These are phyloP conservation scores for Tylopilus sp. DNA, from an alignment of 1,284 basidiomycete genomes.

Conservation along the genomic window DNA sequence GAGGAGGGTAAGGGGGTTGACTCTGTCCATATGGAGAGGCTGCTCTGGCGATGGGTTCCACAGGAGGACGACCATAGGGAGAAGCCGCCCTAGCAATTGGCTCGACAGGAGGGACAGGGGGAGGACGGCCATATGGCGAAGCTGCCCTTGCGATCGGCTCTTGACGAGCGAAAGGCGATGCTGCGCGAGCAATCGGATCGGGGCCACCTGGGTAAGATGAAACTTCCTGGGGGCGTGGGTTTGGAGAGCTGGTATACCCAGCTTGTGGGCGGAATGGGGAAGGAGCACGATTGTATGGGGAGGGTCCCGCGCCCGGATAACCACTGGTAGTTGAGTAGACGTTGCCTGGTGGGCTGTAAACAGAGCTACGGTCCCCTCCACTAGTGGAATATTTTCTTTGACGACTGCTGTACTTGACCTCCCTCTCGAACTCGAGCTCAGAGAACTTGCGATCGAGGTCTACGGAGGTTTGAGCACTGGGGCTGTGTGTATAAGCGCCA, in stretches of 20 bases:
- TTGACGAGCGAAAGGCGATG: conserved; percentile 33
- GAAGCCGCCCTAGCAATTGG: conserved; percentile 27
- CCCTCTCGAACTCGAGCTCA: conserved; percentile 32
- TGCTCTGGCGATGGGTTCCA: conserved; percentile 24
- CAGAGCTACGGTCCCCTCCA: conserved; percentile 25
- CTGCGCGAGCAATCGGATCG: conserved; percentile 29
- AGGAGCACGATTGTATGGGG: conserved; percentile 26
- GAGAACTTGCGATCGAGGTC: conserved; percentile 33
- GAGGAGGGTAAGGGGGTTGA: conserved; percentile 25
- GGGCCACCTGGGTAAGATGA: conserved; percentile 33
- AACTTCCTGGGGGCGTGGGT: conserved; percentile 32
- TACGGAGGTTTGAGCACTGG: conserved; percentile 13
- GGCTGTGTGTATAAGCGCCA: conserved; percentile 26
- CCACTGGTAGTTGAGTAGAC: conserved; percentile 22
- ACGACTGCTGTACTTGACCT: conserved; percentile 21
- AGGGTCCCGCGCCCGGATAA: conserved; percentile 14
- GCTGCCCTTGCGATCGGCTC: conserved; percentile 29
- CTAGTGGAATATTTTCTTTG: conserved; percentile 32
- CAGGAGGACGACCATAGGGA: conserved; percentile 23
- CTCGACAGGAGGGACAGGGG: conserved; percentile 12
- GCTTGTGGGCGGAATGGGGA: conserved; percentile 35
- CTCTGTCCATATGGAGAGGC: conserved; percentile 26
- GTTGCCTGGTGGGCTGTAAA: conserved; percentile 16
- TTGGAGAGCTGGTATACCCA: conserved; percentile 29
- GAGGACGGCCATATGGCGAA: conserved; percentile 23